Evolutionary conservation across 2,329 filamentous ascomycete species (phyloP), one percentile per base, ranked within the genome.

Genomic region (Calonectria multiphialidica): DNA sequence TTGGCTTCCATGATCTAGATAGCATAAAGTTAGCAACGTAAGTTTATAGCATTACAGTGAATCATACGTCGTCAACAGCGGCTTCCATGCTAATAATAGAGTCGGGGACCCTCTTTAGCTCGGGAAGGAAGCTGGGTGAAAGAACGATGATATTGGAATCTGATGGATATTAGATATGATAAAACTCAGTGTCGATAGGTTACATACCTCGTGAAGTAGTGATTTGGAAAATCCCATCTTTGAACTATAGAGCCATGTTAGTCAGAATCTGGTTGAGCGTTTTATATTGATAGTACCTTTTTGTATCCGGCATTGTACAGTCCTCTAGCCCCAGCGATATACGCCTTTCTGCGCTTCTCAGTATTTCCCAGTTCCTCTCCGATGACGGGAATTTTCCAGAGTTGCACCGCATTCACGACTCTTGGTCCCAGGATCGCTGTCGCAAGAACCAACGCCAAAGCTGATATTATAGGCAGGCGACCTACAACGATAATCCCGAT

Each of bases 1-100:
- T 83, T 81, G 9, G 77, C 47, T 23, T 82, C 78, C 78, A 84
- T 78, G 2, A 65, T 68, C 79, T 83, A 42, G 5, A 55, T n/a
- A n/a, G n/a, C 15, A 55, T n/a, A 21, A 16, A 53, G 47, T 55
- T 50, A 28, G 62, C 66, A 7, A 53, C 64, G 28, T 37, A 61
- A 2, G 64, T 47, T 40, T 44, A 23, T 44, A 23, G 28, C 25
- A 47, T 9, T 42, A 16, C 16, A 28, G 33, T 37, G 13, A 35
- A 16, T 13, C 67, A 16, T 65, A 74, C 74, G 35, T 75, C 74
- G 10, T 76, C 71, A 7, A 76, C 73, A 0, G 73, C 74, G 15
- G 74, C 73, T 1, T 72, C 71, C 71, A 76, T 75, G 6, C 71
- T 76, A 1, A 76, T 35, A 16, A 69, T 37, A 15, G 23, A 5